Evolutionary conservation across 345 rosid species (phyloP).

Genomic region (Iberis pinnata): DNA sequence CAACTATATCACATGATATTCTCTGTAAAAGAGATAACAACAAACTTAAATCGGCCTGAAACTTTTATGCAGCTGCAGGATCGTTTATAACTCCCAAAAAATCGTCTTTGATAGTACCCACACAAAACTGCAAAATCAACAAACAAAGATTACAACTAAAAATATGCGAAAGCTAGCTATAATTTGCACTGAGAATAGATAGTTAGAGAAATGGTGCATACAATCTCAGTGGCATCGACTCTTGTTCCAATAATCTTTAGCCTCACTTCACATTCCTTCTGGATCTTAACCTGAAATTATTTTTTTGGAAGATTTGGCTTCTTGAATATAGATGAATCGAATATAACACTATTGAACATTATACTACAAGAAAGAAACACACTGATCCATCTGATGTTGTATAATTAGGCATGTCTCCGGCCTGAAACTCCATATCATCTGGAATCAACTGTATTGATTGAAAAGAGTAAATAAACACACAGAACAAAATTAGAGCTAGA

Average conservation of each 20-base stretch:
- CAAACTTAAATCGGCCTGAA: too few species aligned
- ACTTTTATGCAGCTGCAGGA: conserved; percentile 49
- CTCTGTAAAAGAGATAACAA: too few species aligned
- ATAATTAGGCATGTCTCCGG: conserved; percentile 89
- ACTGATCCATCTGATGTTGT: conserved; percentile 91
- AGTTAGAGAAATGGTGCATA: conserved; percentile 30
- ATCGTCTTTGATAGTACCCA: conserved; percentile 89
- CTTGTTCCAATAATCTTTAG: conserved; percentile 88
- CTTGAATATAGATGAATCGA: background rate
- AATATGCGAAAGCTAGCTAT: background rate
- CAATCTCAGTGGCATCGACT: conserved; percentile 87
- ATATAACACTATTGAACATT: background rate
- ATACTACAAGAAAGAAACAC: conserved; percentile 16
- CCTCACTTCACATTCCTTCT: conserved; percentile 86
- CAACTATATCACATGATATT: conserved; percentile 11
- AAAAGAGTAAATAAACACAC: background rate
- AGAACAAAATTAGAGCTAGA: background rate
- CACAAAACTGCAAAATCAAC: conserved; percentile 64
- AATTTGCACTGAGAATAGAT: conserved; percentile 2
- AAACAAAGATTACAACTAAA: background rate
- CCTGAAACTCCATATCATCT: conserved; percentile 93
- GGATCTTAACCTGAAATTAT: conserved; percentile 75
- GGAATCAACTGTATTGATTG: conserved; percentile 56
- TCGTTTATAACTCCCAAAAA: conserved; percentile 93
- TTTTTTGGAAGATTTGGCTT: conserved; percentile 6